These are phyloP conservation scores for Phytophthora pisi DNA, from an alignment of 352 stramenopile species.

Conservation along the genomic window DNA sequence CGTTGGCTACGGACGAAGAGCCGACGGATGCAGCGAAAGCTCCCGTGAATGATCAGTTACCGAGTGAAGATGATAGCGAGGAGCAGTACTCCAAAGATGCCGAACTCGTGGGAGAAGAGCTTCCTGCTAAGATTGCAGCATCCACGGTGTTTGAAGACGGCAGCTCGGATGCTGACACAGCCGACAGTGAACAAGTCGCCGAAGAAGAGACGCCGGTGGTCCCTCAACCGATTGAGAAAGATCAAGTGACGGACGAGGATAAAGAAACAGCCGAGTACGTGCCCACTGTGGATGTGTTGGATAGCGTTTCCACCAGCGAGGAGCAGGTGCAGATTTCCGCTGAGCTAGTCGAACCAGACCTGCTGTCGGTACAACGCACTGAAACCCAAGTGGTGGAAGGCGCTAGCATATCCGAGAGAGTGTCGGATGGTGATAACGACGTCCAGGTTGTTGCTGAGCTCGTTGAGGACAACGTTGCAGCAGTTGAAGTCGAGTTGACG, in stretches of 20 bases:
- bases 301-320: background rate
- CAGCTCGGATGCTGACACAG: slow-evolving; percentile 1
- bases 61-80: background rate
- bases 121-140: background rate
- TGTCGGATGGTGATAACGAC: background rate
- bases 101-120: slow-evolving; percentile 1
- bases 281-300: background rate
- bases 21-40: background rate
- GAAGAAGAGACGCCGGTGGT: slow-evolving; percentile 1
- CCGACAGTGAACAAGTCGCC: background rate
- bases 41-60: background rate
- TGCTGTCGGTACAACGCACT: background rate
- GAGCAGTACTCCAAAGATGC: background rate
- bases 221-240: background rate
- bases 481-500: background rate
- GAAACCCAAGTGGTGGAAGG: slow-evolving; percentile 1
- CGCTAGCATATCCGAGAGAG: background rate
- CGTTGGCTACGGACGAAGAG: background rate
- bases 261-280: background rate
- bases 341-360: background rate
- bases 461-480: background rate
- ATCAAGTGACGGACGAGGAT: background rate
- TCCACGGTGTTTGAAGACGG: background rate
- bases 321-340: slow-evolving; percentile 1
- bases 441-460: background rate